Base-by-base conservation (phyloP, 768 basidiomycete species). In the Leucogyrophana mollusca region DNA sequence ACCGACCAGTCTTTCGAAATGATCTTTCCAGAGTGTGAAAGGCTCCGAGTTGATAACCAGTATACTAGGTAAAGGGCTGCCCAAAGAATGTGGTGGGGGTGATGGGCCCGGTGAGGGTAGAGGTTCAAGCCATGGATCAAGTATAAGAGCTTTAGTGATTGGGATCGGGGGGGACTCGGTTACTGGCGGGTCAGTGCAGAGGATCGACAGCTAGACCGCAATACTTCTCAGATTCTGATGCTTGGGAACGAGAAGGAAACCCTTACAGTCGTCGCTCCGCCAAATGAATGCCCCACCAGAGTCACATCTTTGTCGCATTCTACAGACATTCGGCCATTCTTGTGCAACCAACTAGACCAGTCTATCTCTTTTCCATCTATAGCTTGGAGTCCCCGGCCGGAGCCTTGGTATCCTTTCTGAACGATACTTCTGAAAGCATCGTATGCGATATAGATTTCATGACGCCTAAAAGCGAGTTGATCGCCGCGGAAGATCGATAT, bases 71-170 rank as follows among this genome's bases (percentile, higher is more conserved):
- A 60, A 56, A 9, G 2, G 18, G 3, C 40, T 43, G 9, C 51
- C 52, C 18, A 47, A 22, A 18, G 50, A 41, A 24, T 41, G 43
- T 23, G 43, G 40, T 27, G 46, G 51, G 14, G 62, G 70, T 1
- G 43, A 47, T 0, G 70, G 82, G 4, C 80, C 82, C 23, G 80
- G 86, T 32, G 72, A 61, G 6, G 83, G 75, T 18, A 90, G 57
- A 14, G 90, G 87, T 46, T 92, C 88, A 7, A 92, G 65, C 90
- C 91, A 93, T 16, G 91, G 91, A 64, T 94, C 91, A 14, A 90
- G 74, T 17, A 85, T 71, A 17, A 93, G 58, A 8, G 76, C 79
- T 38, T 78, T 76, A 5, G 69, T 63, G 40, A 87, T 65, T 0
- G 83, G 83, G 45, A 91, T 70, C 2, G 56, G 59, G 10, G 58